Evolutionary conservation across 345 rosid species (phyloP), one percentile per base, ranked within the genome.

Genomic region (Brassica nigra): DNA sequence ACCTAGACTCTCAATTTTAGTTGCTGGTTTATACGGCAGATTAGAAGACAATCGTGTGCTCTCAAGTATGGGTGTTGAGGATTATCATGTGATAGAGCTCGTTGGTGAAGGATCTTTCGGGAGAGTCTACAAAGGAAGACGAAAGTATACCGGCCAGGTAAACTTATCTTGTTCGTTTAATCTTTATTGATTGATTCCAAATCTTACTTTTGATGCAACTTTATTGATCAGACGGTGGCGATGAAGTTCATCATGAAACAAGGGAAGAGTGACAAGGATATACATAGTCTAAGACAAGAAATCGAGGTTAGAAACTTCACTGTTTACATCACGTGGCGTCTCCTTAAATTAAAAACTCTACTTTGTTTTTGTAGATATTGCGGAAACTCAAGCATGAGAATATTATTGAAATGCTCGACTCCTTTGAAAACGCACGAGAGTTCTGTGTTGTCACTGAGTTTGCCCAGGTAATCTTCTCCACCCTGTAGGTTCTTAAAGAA

Each of bases 71-170:
- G 98, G 96, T 23, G 86, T 95, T 6, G 98, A 91, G 74, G 84
- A 91, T 70, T 93, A 95, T 83, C 97, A 95, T 79, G 98, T 95
- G 39, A 91, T 91, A 39, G 99, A 93, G 87, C 92, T 91, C 58
- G 97, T 93, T 3, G 99, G 99, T 57, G 99, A 95, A 86, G 99
- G 99, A 31, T 95, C 98, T 23, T 95, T 93, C 12, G 98, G 99
- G 9, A 95, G 94, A 80, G 99, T 95, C 4, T 91, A 91, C 71
- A 93, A 91, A 77, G 99, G 99, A 70, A 84, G 98, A 77, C 86
- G 93, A 71, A 95, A 93, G 79, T 90, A 62, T 80, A 88, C 98
- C 0, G 94, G 97, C 81, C 96, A 90, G 98, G 98, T 91, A 78
- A 9, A 73, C 39, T 75, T 11, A 36, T 66, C 9, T 5, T 28